Conservation (phyloP, 371 early-diverging fungal genomes). For the Mortierella sp. region DNA sequence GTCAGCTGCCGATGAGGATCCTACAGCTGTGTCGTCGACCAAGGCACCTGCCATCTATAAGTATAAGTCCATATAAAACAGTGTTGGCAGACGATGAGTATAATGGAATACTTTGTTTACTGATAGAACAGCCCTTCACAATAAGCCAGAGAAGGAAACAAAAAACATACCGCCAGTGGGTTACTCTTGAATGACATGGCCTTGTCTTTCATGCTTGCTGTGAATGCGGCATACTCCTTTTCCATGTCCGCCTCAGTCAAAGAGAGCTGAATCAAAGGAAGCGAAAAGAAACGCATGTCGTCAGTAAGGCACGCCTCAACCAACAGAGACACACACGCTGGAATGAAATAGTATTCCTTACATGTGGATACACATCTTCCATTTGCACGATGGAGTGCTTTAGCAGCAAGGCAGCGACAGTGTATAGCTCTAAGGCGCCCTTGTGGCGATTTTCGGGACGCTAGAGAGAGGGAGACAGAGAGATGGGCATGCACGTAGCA, state of each 20-base stretch:
- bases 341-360: conserved; percentile 9
- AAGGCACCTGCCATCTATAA: conserved; percentile 56
- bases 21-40: conserved; percentile 53
- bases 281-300: not conserved
- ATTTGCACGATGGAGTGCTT: conserved; percentile 73
- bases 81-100: no score
- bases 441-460: conserved; percentile 40
- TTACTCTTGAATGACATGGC: conserved; percentile 32
- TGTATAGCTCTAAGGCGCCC: conserved; percentile 53
- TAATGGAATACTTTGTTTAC: not conserved
- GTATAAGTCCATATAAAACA: not conserved
- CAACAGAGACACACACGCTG: no score
- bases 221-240: conserved; percentile 59
- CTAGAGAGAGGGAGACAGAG: conserved; percentile 2
- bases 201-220: conserved; percentile 46
- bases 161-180: conserved; percentile 24
- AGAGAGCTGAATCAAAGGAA: conserved; percentile 54
- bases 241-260: conserved; percentile 70
- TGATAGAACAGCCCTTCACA: not conserved
- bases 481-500: not conserved
- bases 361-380: conserved; percentile 80
- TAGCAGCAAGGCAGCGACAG: conserved; percentile 76
- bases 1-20: not conserved
- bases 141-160: not conserved
- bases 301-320: no score